Conservation (phyloP, 306 rosid genomes). For the Astragalus membranaceus region DNA sequence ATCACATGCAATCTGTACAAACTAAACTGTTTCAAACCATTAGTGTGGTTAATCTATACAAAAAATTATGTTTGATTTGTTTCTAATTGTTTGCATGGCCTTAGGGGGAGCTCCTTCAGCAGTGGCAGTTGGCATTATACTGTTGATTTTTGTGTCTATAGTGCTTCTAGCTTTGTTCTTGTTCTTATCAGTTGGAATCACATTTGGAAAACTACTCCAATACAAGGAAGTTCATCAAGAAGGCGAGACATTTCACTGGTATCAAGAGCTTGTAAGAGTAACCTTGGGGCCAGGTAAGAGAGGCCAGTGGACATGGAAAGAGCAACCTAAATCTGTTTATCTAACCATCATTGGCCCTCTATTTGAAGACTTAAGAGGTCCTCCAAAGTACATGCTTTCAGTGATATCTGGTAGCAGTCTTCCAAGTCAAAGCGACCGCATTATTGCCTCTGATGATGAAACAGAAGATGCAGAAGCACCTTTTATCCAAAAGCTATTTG, state of each 20-base stretch:
- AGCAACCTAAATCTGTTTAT: conserved; percentile 35
- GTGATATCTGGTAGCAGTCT: conserved; percentile 54
- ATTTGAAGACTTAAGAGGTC: conserved; percentile 90
- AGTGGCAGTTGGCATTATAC: conserved; percentile 55
- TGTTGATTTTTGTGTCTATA: conserved; percentile 35
- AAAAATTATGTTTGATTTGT: background rate
- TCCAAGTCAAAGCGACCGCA: conserved; percentile 38
- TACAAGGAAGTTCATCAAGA: conserved; percentile 92
- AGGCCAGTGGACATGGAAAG: conserved; percentile 95
- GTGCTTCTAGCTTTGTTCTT: conserved; percentile 60
- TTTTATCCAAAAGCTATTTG: conserved; percentile 79
- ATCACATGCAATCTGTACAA: background rate
- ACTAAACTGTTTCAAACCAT: background rate
- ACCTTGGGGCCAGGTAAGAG: conserved; percentile 89
- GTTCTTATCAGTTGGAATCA: conserved; percentile 80
- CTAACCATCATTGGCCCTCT: conserved; percentile 65
- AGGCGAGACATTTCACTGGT: conserved; percentile 69
- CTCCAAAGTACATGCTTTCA: conserved; percentile 92
- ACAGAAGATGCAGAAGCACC: conserved; percentile 97
- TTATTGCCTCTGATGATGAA: conserved; percentile 85
- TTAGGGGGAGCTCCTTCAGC: conserved; percentile 53
- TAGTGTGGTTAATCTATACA: no score
- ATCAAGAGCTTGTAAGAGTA: conserved; percentile 69
- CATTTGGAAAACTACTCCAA: conserved; percentile 79
- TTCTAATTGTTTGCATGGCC: conserved; percentile 23